These are phyloP conservation scores for Agrocybe pediades DNA, from an alignment of 768 basidiomycete species.

Conservation along the genomic window DNA sequence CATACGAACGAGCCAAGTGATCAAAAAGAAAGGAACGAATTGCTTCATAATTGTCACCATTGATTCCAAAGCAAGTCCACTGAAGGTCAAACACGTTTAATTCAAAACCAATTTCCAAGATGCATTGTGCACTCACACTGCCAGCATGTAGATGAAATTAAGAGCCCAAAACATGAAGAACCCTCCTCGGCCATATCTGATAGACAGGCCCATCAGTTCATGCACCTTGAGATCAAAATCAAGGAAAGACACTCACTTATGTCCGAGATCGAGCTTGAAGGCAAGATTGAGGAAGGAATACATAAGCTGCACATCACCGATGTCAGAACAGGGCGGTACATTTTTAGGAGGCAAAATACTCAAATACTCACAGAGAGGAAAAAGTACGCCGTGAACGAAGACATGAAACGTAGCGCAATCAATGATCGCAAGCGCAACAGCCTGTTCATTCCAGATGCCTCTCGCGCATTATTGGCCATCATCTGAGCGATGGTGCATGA, in stretches of 20 bases:
- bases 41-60: constrained; percentile 58
- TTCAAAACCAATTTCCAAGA: background rate
- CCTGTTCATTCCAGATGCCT: constrained; percentile 34
- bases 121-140: constrained; percentile 42
- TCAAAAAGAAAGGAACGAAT: constrained; percentile 65
- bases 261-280: constrained; percentile 58
- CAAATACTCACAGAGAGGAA: constrained; percentile 34
- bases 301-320: constrained; percentile 42
- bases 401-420: constrained; percentile 33
- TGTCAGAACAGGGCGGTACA: background rate
- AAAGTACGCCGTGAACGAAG: constrained; percentile 35
- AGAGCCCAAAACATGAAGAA: constrained; percentile 77
- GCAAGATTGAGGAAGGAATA: constrained; percentile 63
- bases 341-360: background rate
- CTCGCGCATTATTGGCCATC: constrained; percentile 38
- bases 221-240: background rate
- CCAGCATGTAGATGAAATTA: constrained; percentile 62
- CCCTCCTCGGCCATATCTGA: constrained; percentile 50
- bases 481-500: constrained; percentile 23
- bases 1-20: constrained; percentile 74
- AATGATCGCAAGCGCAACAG: constrained; percentile 33
- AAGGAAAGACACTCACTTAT: constrained; percentile 36
- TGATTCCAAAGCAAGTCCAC: constrained; percentile 65
- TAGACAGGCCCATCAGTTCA: background rate
- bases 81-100: constrained; percentile 19